A percentile compares a stretch with the other conserved stretches of the same genome.
phyloP scores from a whole-genome alignment of 305 asterid genomes.

The Fraxinus albicans region DNA sequence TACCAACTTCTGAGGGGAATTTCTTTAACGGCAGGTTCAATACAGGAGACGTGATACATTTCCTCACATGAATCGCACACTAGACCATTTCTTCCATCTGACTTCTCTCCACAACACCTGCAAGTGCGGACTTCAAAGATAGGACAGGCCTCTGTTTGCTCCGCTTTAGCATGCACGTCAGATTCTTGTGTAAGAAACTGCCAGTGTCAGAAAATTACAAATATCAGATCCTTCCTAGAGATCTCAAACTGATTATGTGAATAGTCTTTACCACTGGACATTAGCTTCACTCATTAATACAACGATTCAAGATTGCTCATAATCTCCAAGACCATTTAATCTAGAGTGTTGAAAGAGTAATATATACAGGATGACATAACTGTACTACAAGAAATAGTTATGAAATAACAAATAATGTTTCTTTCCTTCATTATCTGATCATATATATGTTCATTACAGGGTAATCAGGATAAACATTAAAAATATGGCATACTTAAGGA shows the following conservation, averaged over 20 bases:
- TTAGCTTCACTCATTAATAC: not conserved
- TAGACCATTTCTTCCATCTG: constrained; percentile 65
- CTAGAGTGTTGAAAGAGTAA: not conserved
- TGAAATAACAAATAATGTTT: not conserved
- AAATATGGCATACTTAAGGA: not conserved
- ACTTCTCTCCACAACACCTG: constrained; percentile 53
- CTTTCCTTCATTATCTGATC: not conserved
- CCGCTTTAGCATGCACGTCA: constrained; percentile 28
- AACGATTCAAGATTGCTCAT: not conserved
- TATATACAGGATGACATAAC: not conserved
- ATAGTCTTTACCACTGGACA: not conserved
- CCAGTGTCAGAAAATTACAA: constrained; percentile 16
- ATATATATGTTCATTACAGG: not conserved
- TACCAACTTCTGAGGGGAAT: constrained; percentile 77
- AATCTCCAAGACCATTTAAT: not conserved
- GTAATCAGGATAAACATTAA: not conserved
- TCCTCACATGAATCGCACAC: constrained; percentile 91
- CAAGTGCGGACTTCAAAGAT: constrained; percentile 43
- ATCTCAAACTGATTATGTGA: not conserved
- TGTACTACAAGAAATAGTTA: not conserved
- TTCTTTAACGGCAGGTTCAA: constrained; percentile 67
- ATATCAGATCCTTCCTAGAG: not conserved
- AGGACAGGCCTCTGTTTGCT: constrained; percentile 25
- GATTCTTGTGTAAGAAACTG: constrained; percentile 34
- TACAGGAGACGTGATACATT: constrained; percentile 78